A percentile compares a stretch with the other conserved stretches of the same genome.
phyloP scores from a whole-genome alignment of 495 filamentous ascomycete species.

The Parathielavia hyrcaniae region DNA sequence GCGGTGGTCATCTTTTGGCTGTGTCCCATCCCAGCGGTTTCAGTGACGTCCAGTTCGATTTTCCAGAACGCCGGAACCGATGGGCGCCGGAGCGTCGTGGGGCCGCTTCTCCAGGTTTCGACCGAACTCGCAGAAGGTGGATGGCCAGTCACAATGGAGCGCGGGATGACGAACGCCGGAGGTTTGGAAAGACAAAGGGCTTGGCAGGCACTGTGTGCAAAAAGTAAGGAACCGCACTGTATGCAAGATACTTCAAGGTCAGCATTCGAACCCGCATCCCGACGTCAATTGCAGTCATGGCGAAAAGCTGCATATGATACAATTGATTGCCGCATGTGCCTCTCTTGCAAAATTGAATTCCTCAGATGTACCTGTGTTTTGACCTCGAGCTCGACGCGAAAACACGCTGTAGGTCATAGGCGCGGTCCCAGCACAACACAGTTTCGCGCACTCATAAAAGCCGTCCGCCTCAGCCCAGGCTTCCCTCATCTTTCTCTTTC shows the following conservation, averaged over 20 bases:
- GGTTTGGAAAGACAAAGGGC: not conserved
- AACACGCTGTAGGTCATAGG: not conserved
- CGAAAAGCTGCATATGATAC: no score
- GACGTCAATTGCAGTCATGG: no score
- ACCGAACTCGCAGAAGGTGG: not conserved
- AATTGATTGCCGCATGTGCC: no score
- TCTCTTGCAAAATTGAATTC: no score
- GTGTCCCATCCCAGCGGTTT: not conserved
- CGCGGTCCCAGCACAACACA: not conserved
- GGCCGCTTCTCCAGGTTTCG: not conserved
- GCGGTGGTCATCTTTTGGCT: not conserved
- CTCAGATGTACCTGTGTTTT: no score
- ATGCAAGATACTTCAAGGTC: no score
- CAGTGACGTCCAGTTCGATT: not conserved
- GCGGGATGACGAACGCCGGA: not conserved
- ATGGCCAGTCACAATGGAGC: not conserved
- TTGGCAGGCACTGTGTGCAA: not conserved
- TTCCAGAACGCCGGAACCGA: not conserved
- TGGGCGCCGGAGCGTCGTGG: not conserved
- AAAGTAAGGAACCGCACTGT: not conserved
- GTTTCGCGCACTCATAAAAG: not conserved
- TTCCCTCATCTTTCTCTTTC: not conserved
- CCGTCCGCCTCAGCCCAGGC: not conserved
- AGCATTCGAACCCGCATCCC: no score
- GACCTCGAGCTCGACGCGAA: no score